Evolutionary conservation across 2,329 filamentous ascomycete species (phyloP).

Genomic region (Penicillium sp.): DNA sequence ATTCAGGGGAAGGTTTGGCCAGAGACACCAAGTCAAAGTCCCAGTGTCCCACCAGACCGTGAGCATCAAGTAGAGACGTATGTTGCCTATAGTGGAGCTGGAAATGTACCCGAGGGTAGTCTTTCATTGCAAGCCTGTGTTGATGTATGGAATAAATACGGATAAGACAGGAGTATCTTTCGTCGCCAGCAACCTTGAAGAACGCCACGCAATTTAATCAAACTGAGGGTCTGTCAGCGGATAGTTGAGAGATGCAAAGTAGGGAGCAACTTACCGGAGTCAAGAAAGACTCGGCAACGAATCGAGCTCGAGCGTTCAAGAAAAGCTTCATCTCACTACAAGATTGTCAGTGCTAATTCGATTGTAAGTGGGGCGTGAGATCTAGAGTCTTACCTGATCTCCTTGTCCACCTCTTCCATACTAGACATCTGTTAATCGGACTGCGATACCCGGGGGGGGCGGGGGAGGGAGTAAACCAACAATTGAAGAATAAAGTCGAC

Average conservation of each 20-base stretch:
- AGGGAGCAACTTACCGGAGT: conserved; percentile 66
- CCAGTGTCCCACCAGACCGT: not conserved
- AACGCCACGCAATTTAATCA: conserved; percentile 29
- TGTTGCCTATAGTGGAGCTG: not conserved
- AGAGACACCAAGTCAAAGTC: not conserved
- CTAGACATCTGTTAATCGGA: not conserved
- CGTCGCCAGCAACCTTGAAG: conserved; percentile 11
- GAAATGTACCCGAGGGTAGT: not conserved
- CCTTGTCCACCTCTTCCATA: conserved; percentile 99
- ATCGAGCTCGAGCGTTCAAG: conserved; percentile 92
- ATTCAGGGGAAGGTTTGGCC: not conserved
- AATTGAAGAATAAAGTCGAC: conserved; percentile 99
- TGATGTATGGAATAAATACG: conserved; percentile 21
- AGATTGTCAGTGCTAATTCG: not conserved
- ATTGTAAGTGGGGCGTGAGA: not conserved
- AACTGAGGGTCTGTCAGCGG: conserved; percentile 23
- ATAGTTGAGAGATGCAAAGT: not conserved
- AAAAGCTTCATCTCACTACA: conserved; percentile 98
- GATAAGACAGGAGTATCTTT: conserved; percentile 20
- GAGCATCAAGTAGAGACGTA: not conserved
- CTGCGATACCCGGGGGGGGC: not conserved
- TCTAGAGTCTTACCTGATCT: conserved; percentile 56
- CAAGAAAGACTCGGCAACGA: conserved; percentile 96
- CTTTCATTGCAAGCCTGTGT: conserved; percentile 24
- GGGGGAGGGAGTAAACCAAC: not conserved